phyloP scores from a whole-genome alignment of 176 grass and related monocot species.

The Hordeum marinum region DNA sequence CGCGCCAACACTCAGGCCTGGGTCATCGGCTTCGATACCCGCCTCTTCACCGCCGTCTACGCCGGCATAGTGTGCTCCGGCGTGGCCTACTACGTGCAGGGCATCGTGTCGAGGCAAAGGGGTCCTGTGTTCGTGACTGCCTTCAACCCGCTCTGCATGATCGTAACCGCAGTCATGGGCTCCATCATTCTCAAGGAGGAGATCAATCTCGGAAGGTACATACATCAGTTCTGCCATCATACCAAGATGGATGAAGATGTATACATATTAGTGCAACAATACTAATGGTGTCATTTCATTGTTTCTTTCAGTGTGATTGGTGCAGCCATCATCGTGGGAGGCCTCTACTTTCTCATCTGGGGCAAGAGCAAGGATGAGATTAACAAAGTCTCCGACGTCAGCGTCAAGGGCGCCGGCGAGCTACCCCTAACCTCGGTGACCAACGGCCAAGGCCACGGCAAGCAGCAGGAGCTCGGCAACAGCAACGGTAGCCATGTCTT shows the following conservation, averaged over 20 bases:
- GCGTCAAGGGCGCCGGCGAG: slow-evolving; percentile 34
- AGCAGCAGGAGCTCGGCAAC: slow-evolving; percentile 25
- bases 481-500: slow-evolving; percentile 11
- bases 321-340: slow-evolving; percentile 78
- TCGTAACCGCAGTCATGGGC: slow-evolving; percentile 72
- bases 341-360: slow-evolving; percentile 90
- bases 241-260: background rate
- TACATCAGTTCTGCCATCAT: background rate
- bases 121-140: slow-evolving; percentile 93
- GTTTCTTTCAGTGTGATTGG: slow-evolving; percentile 62
- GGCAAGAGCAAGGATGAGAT: slow-evolving; percentile 68
- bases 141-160: slow-evolving; percentile 99
- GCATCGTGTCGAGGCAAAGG: slow-evolving; percentile 64
- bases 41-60: slow-evolving; percentile 76
- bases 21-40: slow-evolving; percentile 81
- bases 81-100: slow-evolving; percentile 91
- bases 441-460: slow-evolving; percentile 30
- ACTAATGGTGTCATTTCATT: slow-evolving; percentile 2
- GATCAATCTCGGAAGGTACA: slow-evolving; percentile 77
- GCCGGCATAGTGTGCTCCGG: slow-evolving; percentile 87
- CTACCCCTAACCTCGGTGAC: slow-evolving; percentile 37
- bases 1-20: slow-evolving; percentile 51
- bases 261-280: background rate
- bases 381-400: slow-evolving; percentile 1
- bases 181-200: slow-evolving; percentile 79